Base-by-base conservation (phyloP, 108 stramenopile species). In the Skeletonema marinoi region DNA sequence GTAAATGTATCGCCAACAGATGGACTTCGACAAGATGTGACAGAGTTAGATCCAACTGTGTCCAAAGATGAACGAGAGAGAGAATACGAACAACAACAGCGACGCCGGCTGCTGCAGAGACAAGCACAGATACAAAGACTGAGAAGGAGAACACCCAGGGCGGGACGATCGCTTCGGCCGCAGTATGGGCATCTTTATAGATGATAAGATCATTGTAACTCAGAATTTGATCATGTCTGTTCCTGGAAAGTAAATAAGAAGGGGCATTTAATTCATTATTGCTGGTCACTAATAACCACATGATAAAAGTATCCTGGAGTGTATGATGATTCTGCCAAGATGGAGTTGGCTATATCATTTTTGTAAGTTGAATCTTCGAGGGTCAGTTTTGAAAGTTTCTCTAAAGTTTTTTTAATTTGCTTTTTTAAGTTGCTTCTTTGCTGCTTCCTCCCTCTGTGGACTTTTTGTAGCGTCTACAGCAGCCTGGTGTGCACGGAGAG, bases 171-270 rank as follows among this genome's bases (percentile, higher is more conserved):
- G 29, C 46, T 81, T 50, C 29, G 80, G 29, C 80, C 80, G 31
- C 33, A 39, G 19, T 81, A 81, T 59, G 68, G 80, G n/a, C 73
- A 81, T 70, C 51, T 81, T 39, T 81, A 81, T 50, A 32, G 77
- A 78, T 78, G 68, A 70, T 60, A 41, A 46, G 16, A 14, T 46
- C 44, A 2, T 46, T 12, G 2, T 41, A 41, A 41, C 12, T 41
- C 11, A 41, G 10, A 11, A 41, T 3, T 41, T 41, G 9, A 39
- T 8, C 7, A 9, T 9, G 38, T 39, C 8, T 39, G 38, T 39
- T 39, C 38, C 8, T 39, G 38, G 38, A 39, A 39, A 39, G 0
- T 39, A 8, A 6, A 9, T 9, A 8, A 39, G 6, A 39, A 39
- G 38, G 8, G 6, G 38, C 25, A 25, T 25, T 25, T 25, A 25